A percentile compares a stretch with the other conserved stretches of the same genome.
Conservation (phyloP, 176 grass and related monocot species). For the Bolboschoenus planiculmis region DNA sequence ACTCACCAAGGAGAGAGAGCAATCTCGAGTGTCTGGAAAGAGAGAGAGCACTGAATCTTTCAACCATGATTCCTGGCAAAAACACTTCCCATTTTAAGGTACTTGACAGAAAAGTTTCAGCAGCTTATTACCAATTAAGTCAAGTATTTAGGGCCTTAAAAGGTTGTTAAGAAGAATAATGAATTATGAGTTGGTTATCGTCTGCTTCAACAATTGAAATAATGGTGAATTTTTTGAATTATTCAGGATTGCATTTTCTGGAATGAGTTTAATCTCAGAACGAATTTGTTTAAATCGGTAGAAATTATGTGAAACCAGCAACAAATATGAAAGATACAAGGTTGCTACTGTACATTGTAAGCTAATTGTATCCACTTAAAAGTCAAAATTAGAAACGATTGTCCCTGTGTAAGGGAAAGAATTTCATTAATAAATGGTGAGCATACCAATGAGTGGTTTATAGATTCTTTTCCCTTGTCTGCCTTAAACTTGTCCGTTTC, state of each 20-base stretch:
- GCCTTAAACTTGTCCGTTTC: slow-evolving; percentile 42
- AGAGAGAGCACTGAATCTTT: slow-evolving; percentile 64
- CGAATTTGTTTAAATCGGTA: neutral
- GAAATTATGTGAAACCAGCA: neutral
- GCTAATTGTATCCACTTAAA: neutral
- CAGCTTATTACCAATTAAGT: neutral
- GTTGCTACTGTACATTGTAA: neutral
- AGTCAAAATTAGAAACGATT: neutral
- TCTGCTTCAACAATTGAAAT: neutral
- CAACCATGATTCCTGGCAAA: slow-evolving; percentile 86
- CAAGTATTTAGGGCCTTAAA: neutral
- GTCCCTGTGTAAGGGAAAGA: neutral
- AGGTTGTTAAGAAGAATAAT: neutral
- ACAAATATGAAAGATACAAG: neutral
- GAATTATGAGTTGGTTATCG: neutral
- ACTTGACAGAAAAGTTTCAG: neutral
- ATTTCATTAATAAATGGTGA: neutral
- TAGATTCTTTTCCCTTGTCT: slow-evolving; percentile 49
- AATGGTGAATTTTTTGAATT: neutral
- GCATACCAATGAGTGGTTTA: slow-evolving; percentile 73
- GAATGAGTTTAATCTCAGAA: neutral
- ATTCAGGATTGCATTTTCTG: neutral
- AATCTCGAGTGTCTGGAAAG: slow-evolving; percentile 83
- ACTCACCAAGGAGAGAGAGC: slow-evolving; percentile 67
- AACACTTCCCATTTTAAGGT: slow-evolving; percentile 15